Evolutionary conservation across 2,329 filamentous ascomycete species (phyloP).

Genomic region (Laburnicola sp.): DNA sequence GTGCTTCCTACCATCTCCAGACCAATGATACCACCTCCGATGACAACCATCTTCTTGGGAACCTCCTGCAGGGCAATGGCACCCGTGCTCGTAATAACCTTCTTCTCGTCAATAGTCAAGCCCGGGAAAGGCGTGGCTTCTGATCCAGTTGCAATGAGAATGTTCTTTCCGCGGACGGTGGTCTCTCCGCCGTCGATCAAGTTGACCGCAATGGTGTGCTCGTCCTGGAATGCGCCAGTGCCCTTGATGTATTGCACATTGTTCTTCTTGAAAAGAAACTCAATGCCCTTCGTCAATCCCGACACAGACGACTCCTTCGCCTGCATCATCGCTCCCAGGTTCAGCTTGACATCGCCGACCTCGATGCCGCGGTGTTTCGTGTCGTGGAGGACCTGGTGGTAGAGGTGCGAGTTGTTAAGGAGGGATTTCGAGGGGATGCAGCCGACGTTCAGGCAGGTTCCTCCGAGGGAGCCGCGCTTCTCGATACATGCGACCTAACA

Average conservation of each 20-base stretch:
- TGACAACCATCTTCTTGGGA: slow-evolving; percentile 94
- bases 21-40: slow-evolving; percentile 97
- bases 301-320: slow-evolving; percentile 91
- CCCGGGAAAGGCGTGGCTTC: slow-evolving; percentile 97
- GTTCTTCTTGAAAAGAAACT: slow-evolving; percentile 99
- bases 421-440: slow-evolving; percentile 99
- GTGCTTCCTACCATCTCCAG: slow-evolving; percentile 77
- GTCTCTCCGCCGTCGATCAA: slow-evolving; percentile 91
- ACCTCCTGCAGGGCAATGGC: slow-evolving; percentile 87
- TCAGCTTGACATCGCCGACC: slow-evolving; percentile 94
- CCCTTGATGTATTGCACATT: slow-evolving; percentile 98
- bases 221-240: slow-evolving; percentile 80
- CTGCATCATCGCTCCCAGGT: slow-evolving; percentile 95
- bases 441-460: slow-evolving; percentile 97
- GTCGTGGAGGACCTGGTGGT: slow-evolving; percentile 96
- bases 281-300: slow-evolving; percentile 92
- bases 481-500: slow-evolving; percentile 90
- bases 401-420: slow-evolving; percentile 98
- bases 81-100: slow-evolving; percentile 93
- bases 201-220: slow-evolving; percentile 89
- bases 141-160: slow-evolving; percentile 93
- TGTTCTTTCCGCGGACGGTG: slow-evolving; percentile 88
- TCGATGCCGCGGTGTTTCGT: slow-evolving; percentile 97
- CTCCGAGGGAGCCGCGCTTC: slow-evolving; percentile 92
- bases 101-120: slow-evolving; percentile 94